Evolutionary conservation across 257 asterid genomes (phyloP).

Genomic region (Przewalskia tangutica): DNA sequence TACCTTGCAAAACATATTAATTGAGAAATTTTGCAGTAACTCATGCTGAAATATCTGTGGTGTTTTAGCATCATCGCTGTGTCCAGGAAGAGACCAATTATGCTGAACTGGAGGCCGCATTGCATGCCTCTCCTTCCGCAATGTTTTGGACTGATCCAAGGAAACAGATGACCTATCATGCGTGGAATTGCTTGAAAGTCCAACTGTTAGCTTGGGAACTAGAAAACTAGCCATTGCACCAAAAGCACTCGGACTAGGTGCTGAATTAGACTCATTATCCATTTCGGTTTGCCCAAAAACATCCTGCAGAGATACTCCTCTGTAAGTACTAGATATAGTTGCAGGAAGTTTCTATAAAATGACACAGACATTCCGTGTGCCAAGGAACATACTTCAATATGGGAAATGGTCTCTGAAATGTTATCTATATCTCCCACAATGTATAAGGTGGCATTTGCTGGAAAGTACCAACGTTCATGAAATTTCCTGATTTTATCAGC

Average conservation of each 20-base stretch:
- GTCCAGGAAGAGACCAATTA: constrained; percentile 84
- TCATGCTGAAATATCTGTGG: constrained; percentile 98
- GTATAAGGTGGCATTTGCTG: constrained; percentile 96
- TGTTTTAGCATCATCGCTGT: constrained; percentile 29
- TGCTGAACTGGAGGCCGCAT: constrained; percentile 98
- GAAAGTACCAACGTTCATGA: constrained; percentile 99
- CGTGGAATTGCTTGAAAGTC: constrained; percentile 57
- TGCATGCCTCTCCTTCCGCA: constrained; percentile 78
- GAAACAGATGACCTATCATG: constrained; percentile 62
- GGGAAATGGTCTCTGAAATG: constrained; percentile 62
- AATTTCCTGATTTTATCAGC: constrained; percentile 94
- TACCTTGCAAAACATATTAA: constrained; percentile 98
- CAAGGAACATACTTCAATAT: constrained; percentile 66
- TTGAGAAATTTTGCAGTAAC: constrained; percentile 88
- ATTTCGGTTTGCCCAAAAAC: constrained; percentile 69
- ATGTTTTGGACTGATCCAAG: constrained; percentile 45
- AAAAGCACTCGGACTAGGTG: constrained; percentile 70
- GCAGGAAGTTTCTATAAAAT: background rate
- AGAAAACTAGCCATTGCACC: constrained; percentile 97
- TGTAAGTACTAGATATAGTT: constrained; percentile 1
- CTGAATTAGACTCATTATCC: constrained; percentile 44
- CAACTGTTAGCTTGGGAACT: constrained; percentile 77
- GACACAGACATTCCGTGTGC: background rate
- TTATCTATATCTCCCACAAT: constrained; percentile 91
- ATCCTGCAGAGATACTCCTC: constrained; percentile 40